Percentiles rank a stretch among this genome's conserved stretches.
These are phyloP conservation scores for Globisporangium barbulae DNA, from an alignment of 352 stramenopile species.

Conservation along the genomic window DNA sequence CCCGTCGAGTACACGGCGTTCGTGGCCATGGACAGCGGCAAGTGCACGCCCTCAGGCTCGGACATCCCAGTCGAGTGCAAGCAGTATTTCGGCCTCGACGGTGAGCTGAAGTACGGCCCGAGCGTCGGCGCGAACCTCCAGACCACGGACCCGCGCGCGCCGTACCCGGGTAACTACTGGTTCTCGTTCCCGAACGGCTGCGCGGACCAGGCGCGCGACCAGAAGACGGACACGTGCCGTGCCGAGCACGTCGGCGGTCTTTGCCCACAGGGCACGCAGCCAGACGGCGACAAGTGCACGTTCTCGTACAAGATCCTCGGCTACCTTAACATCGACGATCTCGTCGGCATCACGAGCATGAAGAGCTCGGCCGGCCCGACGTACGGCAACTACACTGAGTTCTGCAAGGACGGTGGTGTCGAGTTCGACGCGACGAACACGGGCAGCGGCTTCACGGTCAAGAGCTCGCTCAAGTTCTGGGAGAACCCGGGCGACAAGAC, in stretches of 20 bases:
- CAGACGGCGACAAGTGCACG: constrained; percentile 51
- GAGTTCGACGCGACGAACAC: constrained; percentile 49
- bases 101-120: constrained; percentile 37
- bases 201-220: constrained; percentile 32
- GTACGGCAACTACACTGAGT: constrained; percentile 43
- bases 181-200: constrained; percentile 69
- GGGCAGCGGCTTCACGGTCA: constrained; percentile 33
- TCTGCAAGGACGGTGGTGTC: constrained; percentile 39
- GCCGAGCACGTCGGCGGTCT: constrained; percentile 33
- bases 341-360: constrained; percentile 56
- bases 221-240: constrained; percentile 48
- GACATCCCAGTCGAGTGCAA: constrained; percentile 41
- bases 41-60: constrained; percentile 41
- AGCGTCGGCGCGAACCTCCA: constrained; percentile 47
- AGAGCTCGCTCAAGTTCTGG: constrained; percentile 57
- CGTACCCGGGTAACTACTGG: constrained; percentile 69
- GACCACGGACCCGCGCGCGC: constrained; percentile 40
- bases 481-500: constrained; percentile 37
- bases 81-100: constrained; percentile 44
- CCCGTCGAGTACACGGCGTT: constrained; percentile 51
- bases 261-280: constrained; percentile 34
- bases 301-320: constrained; percentile 61
- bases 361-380: constrained; percentile 13
- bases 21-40: constrained; percentile 57
- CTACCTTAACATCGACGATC: constrained; percentile 50